Evolutionary conservation across 306 rosid species (phyloP), one percentile per base, ranked within the genome.

Genomic region (Acacia crassicarpa): DNA sequence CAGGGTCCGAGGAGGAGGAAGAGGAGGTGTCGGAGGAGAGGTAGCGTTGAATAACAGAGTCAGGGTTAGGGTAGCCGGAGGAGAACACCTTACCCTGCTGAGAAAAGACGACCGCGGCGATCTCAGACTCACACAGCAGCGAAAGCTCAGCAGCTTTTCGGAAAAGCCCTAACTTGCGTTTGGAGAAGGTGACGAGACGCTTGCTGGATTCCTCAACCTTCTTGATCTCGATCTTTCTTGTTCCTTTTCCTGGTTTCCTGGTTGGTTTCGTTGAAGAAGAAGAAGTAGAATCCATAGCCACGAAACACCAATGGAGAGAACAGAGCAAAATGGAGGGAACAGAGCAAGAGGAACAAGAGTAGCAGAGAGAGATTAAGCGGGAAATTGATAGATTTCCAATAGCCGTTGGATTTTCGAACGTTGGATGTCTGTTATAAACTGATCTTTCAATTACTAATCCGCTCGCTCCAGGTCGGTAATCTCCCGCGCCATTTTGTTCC

Each of bases 71-170:
- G 30, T 90, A 82, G 2, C 94, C 96, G 10, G 85, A 91, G 0
- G 92, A 62, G 67, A 70, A 90, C 43, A 92, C 75, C 67, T 87
- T 87, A 1, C 86, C 89, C 56, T 83, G 83, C 8, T 86, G 91
- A 7, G 97, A 90, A 74, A 58, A 85, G 2, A 91, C 75, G 20
- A 90, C 72, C 16, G 89, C 44, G 0, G 81, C 91, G 8, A 85
- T 78, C 59, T 91, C 79, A 0, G 86, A 81, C 3, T 90, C 75
- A 48, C 91, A 87, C 0, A 91, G 85, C 4, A 90, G 80, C 4
- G 93, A 92, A 3, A 93, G 84, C 43, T 91, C 93, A 1, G 90
- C 82, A 4, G 91, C 92, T 58, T 93, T 93, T 76, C 90, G 90
- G 80, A 87, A 88, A 1, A 93, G 87, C 1, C 97, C 93, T 0